Evolutionary conservation across 2,329 filamentous ascomycete species (phyloP), one percentile per base, ranked within the genome.

Genomic region (Fonsecaea pugnacius): DNA sequence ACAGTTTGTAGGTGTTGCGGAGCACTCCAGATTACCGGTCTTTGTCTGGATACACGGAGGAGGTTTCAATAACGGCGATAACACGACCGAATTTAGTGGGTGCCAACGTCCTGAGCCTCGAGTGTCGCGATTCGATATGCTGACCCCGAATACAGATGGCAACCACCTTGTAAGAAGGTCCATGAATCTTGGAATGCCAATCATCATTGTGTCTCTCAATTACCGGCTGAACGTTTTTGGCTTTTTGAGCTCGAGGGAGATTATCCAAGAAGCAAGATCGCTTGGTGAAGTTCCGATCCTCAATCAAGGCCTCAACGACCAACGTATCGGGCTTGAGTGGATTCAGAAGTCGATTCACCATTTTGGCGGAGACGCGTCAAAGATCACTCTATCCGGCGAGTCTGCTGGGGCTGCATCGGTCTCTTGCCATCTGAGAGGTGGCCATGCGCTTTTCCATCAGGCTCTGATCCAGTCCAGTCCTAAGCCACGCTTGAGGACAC

Each of bases 271-370:
- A 35, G 57, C 57, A 6, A 35, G 4, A 33, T 16, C 27, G 3
- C 38, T 21, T 4, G 57, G 30, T 14, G 57, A 59, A 16, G 33
- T 18, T 12, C 48, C 59, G 12, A 68, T 68, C n/a, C 71, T 76
- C 1, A 83, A 83, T 66, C 78, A 79, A 63, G 80, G 79, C 0
- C 70, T 83, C 2, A 67, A 76, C 33, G 81, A 79, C 61, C 74
- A 77, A 60, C 69, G 72, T 16, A 73, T 75, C 21, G 74, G 72
- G 6, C 66, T 79, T 10, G 68, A 74, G 63, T 80, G 78, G 77
- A 73, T 79, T 8, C 72, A 73, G 6, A 73, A 73, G 33, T 74
- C 79, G 61, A 79, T 80, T 36, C 67, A 57, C 6, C 73, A 73
- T 32, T 80, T 80, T 66, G 77, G 77, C 6, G 78, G 78, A 16